Conservation (phyloP, 2,329 filamentous ascomycete species). For the Rhynchosporium graminicola region DNA sequence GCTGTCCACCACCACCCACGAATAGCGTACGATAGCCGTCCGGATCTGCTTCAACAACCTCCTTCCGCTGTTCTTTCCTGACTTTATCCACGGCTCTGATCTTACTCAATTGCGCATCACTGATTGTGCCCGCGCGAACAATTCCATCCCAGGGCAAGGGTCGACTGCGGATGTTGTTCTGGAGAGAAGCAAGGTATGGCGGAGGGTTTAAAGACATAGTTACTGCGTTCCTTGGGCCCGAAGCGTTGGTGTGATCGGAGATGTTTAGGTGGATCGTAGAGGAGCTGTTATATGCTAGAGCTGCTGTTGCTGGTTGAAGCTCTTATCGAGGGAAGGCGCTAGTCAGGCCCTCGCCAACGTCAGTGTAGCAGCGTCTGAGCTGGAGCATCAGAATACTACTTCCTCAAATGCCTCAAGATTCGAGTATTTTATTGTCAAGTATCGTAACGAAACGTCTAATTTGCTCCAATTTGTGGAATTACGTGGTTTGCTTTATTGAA, state of each 20-base stretch:
- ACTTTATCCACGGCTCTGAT: constrained; percentile 97
- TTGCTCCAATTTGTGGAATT: neutral
- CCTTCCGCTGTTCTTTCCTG: constrained; percentile 83
- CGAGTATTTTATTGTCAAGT: neutral
- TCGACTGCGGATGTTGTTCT: constrained; percentile 94
- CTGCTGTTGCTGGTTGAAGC: constrained; percentile 34
- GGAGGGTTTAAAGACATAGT: constrained; percentile 89
- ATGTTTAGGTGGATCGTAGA: constrained; percentile 16
- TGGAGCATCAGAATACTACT: neutral
- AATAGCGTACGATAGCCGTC: constrained; percentile 80
- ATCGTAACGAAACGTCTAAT: no score
- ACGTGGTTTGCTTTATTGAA: no score
- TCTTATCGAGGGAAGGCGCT: constrained; percentile 36
- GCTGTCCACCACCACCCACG: constrained; percentile 69
- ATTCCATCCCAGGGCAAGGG: constrained; percentile 98
- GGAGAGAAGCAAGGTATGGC: constrained; percentile 82
- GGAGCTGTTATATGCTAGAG: constrained; percentile 25
- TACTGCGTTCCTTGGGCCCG: constrained; percentile 30
- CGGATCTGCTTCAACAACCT: constrained; percentile 78
- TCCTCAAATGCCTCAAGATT: neutral
- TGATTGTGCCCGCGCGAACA: constrained; percentile 89
- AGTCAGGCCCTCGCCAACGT: constrained; percentile 3
- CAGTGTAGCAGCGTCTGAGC: neutral
- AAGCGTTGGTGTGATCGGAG: constrained; percentile 22
- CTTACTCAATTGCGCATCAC: constrained; percentile 89